Base-by-base conservation (phyloP, 192 early-diverging fungal genomes). In the Jimgerdemannia flammicorona region DNA sequence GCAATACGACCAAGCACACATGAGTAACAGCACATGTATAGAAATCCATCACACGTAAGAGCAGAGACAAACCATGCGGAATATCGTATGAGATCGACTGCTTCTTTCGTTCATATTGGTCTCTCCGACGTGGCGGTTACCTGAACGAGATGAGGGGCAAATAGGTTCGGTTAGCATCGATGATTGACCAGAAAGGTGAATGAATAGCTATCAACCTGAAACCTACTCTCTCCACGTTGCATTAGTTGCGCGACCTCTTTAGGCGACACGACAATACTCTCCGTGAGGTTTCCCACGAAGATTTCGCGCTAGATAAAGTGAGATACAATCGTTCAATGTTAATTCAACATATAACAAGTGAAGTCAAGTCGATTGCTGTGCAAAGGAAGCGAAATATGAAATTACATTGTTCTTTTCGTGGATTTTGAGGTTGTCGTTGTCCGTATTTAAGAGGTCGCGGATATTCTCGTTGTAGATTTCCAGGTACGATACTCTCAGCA, bases 401-500 rank as follows among this genome's bases (percentile, higher is more conserved):
- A 71, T 71, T 77, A 86, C 87, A 43, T 79, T 69, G 71, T 76
- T 77, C 54, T 89, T 87, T 73, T 99, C 95, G 64, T 95, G 93
- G 76, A 99, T 98, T 78, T 91, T 88, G 44, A 99, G 83, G 74
- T 98, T 91, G 67, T 82, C 84, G 66, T 91, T 93, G 29, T 91
- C 88, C 0, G 97, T 96, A 20, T 89, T 85, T 3, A 99, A 86
- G 44, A 99, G 80, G 79, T 99, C 98, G 17, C 91, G 90, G 73
- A 99, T 91, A 1, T 84, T 88, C 79, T 98, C 96, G 82, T 98
- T 98, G 84, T 99, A 99, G 54, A 99, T 99, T 80, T 99, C 98
- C 73, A 99, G 75, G 81, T 98, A 99, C 41, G 94, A 95, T n/a
- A 98, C 98, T 69, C 96, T 91, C 49, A 99, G 77, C 40, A 98